A percentile compares a stretch with the other conserved stretches of the same genome.
phyloP scores from a whole-genome alignment of 768 basidiomycete genomes.

The Russula abietina region DNA sequence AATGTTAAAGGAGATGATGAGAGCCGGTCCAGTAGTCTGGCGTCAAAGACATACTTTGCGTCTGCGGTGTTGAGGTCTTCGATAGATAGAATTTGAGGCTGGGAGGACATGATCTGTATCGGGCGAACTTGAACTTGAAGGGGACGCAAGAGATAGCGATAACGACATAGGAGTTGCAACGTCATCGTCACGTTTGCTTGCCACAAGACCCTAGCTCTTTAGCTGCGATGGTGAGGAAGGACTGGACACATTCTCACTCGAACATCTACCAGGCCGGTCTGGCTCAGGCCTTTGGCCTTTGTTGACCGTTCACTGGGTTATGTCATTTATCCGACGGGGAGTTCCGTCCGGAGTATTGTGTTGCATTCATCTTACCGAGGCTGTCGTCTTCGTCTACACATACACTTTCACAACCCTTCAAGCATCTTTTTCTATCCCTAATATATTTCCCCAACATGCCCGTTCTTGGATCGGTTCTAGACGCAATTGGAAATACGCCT shows the following conservation, averaged over 20 bases:
- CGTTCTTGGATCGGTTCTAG: constrained; percentile 74
- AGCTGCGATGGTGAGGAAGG: not conserved
- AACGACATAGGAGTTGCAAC: not conserved
- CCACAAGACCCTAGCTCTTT: not conserved
- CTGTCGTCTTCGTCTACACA: too few species aligned
- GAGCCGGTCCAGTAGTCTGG: not conserved
- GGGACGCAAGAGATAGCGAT: constrained; percentile 3
- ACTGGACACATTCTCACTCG: not conserved
- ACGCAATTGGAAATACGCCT: constrained; percentile 86
- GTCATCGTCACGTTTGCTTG: not conserved
- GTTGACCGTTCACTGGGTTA: not conserved
- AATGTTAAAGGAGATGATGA: not conserved
- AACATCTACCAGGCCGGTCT: not conserved
- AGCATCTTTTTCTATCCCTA: not conserved
- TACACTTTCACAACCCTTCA: not conserved
- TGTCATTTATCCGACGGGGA: not conserved
- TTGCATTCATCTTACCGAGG: too few species aligned
- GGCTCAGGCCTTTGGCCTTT: not conserved
- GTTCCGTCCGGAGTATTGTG: constrained; percentile 3
- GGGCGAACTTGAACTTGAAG: not conserved
- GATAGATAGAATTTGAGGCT: constrained; percentile 14
- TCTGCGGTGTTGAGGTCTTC: constrained; percentile 20
- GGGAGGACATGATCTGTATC: constrained; percentile 14
- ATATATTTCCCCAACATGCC: constrained; percentile 1
- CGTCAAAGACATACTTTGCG: constrained; percentile 16